Percentiles rank a stretch among this genome's conserved stretches.
Conservation (phyloP, 1,284 basidiomycete species). For the Bjerkandera adusta region DNA sequence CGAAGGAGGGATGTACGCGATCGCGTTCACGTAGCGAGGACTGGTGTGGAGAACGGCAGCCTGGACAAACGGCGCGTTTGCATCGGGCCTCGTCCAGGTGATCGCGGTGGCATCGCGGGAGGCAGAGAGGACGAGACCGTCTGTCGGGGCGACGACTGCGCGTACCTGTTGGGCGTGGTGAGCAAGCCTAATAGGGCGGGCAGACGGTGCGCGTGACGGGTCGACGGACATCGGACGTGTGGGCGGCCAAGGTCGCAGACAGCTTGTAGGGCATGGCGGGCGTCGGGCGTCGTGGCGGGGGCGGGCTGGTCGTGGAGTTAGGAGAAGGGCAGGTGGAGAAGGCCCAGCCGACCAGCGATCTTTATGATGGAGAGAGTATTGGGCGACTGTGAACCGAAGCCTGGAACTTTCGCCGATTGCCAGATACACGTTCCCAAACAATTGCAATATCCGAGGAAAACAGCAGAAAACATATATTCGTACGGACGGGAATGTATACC, state of each 20-base stretch:
- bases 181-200: slow-evolving; percentile 19
- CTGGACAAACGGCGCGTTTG: slow-evolving; percentile 49
- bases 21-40: slow-evolving; percentile 79
- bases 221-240: slow-evolving; percentile 71
- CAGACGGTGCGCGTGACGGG: neutral
- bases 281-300: slow-evolving; percentile 17
- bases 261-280: slow-evolving; percentile 76
- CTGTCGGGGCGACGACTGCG: slow-evolving; percentile 65
- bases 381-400: slow-evolving; percentile 22
- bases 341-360: slow-evolving; percentile 12
- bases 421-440: too few species aligned
- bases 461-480: too few species aligned
- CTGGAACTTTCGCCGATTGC: slow-evolving; percentile 23
- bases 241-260: slow-evolving; percentile 71
- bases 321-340: slow-evolving; percentile 9
- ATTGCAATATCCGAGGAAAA: too few species aligned
- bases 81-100: slow-evolving; percentile 67
- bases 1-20: slow-evolving; percentile 71
- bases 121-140: slow-evolving; percentile 78
- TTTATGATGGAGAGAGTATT: slow-evolving; percentile 20
- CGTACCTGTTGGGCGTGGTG: slow-evolving; percentile 58
- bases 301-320: slow-evolving; percentile 20
- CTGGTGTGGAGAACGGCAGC: slow-evolving; percentile 62
- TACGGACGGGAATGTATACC: slow-evolving; percentile 61
- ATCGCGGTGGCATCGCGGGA: slow-evolving; percentile 91